Evolutionary conservation across 106 monocot species (phyloP).

Genomic region (Dendrobium nobile): DNA sequence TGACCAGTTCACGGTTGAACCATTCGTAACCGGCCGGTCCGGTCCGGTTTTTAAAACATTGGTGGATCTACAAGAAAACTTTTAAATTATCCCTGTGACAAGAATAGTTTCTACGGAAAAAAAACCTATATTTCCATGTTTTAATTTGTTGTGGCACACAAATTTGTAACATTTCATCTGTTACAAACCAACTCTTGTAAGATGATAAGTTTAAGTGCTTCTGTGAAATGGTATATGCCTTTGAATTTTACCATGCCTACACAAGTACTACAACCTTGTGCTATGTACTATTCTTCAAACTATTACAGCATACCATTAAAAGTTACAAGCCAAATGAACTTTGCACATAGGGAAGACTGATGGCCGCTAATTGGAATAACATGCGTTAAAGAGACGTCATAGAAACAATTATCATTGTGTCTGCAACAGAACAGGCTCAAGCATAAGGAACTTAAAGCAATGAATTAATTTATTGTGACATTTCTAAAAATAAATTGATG

Average conservation of each 20-base stretch:
- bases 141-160: too few species aligned
- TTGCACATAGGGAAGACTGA: neutral
- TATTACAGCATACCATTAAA: neutral
- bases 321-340: neutral
- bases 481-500: neutral
- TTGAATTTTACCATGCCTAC: neutral
- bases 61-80: too few species aligned
- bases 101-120: too few species aligned
- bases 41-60: too few species aligned
- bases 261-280: neutral
- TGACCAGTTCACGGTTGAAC: too few species aligned
- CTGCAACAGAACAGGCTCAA: neutral
- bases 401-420: neutral
- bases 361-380: neutral
- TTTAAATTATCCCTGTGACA: too few species aligned
- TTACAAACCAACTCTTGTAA: too few species aligned
- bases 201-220: too few species aligned
- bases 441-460: neutral
- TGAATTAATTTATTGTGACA: neutral
- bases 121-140: too few species aligned
- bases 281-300: neutral
- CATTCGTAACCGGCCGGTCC: too few species aligned
- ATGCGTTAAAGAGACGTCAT: neutral
- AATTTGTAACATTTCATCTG: too few species aligned
- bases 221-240: neutral